These are phyloP conservation scores for Phytophthora agathidicida DNA, from an alignment of 352 stramenopile genomes.

Conservation along the genomic window DNA sequence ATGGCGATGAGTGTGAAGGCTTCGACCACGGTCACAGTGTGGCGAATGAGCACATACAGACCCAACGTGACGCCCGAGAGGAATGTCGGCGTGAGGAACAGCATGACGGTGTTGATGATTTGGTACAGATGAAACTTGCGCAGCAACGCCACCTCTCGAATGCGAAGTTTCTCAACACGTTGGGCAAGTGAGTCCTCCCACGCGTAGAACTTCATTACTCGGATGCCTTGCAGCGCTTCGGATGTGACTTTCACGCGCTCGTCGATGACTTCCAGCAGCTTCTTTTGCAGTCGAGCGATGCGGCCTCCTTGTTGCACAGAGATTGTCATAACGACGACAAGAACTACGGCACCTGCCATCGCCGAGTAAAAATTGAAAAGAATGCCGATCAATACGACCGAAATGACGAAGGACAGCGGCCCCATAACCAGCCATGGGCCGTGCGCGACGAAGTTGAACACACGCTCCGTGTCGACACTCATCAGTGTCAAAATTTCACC, in stretches of 20 bases:
- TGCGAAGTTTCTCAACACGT: constrained; percentile 60
- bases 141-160: constrained; percentile 85
- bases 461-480: constrained; percentile 41
- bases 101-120: constrained; percentile 66
- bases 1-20: constrained; percentile 62
- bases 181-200: constrained; percentile 59
- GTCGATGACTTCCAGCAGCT: constrained; percentile 92
- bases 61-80: constrained; percentile 58
- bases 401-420: constrained; percentile 27
- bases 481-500: constrained; percentile 46
- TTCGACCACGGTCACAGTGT: constrained; percentile 61
- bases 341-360: constrained; percentile 6
- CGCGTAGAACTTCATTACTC: constrained; percentile 66
- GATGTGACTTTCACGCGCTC: constrained; percentile 92
- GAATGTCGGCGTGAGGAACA: constrained; percentile 53
- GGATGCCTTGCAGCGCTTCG: constrained; percentile 53
- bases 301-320: constrained; percentile 15
- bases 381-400: constrained; percentile 29
- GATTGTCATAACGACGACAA: constrained; percentile 25
- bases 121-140: constrained; percentile 51
- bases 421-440: constrained; percentile 31
- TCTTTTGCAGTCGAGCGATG: constrained; percentile 67
- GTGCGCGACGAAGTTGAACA: constrained; percentile 31
- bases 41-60: constrained; percentile 58
- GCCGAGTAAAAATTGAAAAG: constrained; percentile 27